Evolutionary conservation across 179 eudicot species (phyloP).

Genomic region (Patellifolia procumbens): DNA sequence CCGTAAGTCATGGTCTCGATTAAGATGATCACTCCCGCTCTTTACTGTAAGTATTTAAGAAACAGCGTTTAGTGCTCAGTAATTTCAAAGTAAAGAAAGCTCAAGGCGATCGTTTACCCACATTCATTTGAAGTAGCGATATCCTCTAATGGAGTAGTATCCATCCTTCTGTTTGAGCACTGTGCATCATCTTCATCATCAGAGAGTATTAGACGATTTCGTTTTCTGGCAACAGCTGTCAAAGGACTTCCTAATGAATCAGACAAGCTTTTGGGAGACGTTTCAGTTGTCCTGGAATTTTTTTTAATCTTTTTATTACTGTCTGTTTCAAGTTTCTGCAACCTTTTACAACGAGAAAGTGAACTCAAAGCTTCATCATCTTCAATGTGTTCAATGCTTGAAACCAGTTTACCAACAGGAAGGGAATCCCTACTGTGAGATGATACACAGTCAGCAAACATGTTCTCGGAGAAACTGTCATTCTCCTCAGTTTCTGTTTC

Average conservation of each 20-base stretch:
- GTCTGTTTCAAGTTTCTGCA: slow-evolving; percentile 35
- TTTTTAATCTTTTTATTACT: slow-evolving; percentile 21
- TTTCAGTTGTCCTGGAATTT: slow-evolving; percentile 37
- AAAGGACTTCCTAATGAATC: slow-evolving; percentile 52
- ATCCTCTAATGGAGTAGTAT: slow-evolving; percentile 39
- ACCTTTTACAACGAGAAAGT: slow-evolving; percentile 32
- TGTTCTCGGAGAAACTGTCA: slow-evolving; percentile 35
- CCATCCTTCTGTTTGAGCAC: slow-evolving; percentile 36
- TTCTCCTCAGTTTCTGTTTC: slow-evolving; percentile 80
- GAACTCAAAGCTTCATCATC: slow-evolving; percentile 60
- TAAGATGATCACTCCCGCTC: slow-evolving; percentile 31
- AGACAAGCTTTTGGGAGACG: slow-evolving; percentile 42
- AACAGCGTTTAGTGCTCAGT: slow-evolving; percentile 16
- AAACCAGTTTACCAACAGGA: slow-evolving; percentile 29
- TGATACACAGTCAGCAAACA: slow-evolving; percentile 45
- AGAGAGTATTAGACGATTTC: slow-evolving; percentile 71
- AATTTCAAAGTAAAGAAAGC: not conserved
- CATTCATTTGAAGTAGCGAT: slow-evolving; percentile 73
- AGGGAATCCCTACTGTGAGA: slow-evolving; percentile 35
- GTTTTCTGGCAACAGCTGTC: slow-evolving; percentile 60
- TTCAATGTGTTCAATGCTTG: slow-evolving; percentile 36
- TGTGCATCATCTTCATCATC: slow-evolving; percentile 77
- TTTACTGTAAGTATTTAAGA: slow-evolving; percentile 52
- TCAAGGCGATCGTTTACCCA: slow-evolving; percentile 35
- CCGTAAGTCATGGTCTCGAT: slow-evolving; percentile 44